Conservation (phyloP, 2,329 filamentous ascomycete genomes). For the Monosporascus sp. region DNA sequence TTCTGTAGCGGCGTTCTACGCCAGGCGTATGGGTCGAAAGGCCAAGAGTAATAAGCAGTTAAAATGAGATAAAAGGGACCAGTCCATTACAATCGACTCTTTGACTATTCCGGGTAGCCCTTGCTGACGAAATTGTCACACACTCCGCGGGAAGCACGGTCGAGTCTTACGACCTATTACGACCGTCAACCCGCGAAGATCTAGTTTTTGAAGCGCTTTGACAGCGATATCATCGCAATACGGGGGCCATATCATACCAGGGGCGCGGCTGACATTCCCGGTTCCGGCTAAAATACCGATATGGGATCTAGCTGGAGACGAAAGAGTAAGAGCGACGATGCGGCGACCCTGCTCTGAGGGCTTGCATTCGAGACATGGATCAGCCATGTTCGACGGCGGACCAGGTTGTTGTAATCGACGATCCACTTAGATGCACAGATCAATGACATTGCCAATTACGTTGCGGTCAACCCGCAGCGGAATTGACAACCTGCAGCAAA, state of each 20-base stretch:
- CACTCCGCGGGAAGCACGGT: no score
- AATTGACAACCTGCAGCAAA: neutral
- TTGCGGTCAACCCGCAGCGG: neutral
- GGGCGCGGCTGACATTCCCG: neutral
- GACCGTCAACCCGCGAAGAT: no score
- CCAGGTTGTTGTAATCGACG: neutral
- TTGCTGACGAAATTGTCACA: no score
- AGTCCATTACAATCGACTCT: neutral
- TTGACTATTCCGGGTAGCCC: neutral
- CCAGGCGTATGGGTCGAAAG: neutral
- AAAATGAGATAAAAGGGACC: neutral
- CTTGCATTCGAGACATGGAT: neutral
- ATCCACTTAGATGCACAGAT: neutral
- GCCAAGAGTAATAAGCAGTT: neutral
- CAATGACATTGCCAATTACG: neutral
- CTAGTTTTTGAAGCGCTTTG: no score
- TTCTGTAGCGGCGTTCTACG: neutral
- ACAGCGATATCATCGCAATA: neutral
- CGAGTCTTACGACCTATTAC: no score
- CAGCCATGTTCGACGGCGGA: neutral
- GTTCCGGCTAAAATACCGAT: neutral
- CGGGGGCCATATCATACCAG: neutral
- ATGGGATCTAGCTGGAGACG: neutral
- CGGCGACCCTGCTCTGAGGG: neutral
- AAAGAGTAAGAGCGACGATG: no score